A percentile compares a stretch with the other conserved stretches of the same genome.
Conservation (phyloP, 1,284 basidiomycete species). For the Cerioporus squamosus region DNA sequence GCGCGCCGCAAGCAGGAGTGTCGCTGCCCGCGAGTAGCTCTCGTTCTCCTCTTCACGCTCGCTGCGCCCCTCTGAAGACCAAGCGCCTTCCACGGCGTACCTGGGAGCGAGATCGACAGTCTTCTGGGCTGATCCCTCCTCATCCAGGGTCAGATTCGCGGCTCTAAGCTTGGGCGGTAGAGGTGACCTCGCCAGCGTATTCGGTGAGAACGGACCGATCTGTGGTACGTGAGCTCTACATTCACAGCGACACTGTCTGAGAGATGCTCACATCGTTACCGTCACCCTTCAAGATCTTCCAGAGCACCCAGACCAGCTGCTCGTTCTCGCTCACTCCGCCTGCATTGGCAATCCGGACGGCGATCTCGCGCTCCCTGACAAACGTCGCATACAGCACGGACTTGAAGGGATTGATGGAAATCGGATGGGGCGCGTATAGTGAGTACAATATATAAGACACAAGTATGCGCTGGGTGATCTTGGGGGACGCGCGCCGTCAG, state of each 20-base stretch:
- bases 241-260: neutral
- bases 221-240: conserved; percentile 30
- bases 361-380: conserved; percentile 63
- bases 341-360: conserved; percentile 50
- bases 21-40: conserved; percentile 56
- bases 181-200: conserved; percentile 67
- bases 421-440: conserved; percentile 75
- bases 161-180: conserved; percentile 74
- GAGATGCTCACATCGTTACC: conserved; percentile 68
- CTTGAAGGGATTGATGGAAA: conserved; percentile 78
- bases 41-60: conserved; percentile 45
- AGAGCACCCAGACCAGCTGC: conserved; percentile 80
- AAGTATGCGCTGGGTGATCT: conserved; percentile 74
- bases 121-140: conserved; percentile 53
- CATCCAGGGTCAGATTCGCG: conserved; percentile 66
- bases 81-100: conserved; percentile 2
- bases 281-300: conserved; percentile 81
- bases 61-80: conserved; percentile 29
- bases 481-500: conserved; percentile 2
- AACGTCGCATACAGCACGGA: conserved; percentile 68
- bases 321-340: conserved; percentile 66
- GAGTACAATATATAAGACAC: conserved; percentile 78
- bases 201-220: conserved; percentile 80
- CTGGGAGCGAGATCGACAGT: conserved; percentile 33
- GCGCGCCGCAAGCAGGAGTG: conserved; percentile 66